A percentile compares a stretch with the other conserved stretches of the same genome.
These are phyloP conservation scores for Penicillium flavigenum DNA, from an alignment of 495 filamentous ascomycete genomes.

Conservation along the genomic window DNA sequence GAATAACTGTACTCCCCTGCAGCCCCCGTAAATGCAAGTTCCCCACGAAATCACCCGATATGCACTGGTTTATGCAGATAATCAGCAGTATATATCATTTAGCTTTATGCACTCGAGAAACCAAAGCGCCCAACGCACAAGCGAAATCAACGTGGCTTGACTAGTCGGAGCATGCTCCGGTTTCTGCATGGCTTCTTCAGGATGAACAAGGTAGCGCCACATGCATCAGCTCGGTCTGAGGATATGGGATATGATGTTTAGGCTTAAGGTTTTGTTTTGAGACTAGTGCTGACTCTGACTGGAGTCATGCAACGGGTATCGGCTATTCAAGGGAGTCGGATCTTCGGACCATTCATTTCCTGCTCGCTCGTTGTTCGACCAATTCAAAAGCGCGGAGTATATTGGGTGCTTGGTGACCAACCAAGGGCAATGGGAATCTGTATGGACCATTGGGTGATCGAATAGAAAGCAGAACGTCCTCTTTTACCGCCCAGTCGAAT, in stretches of 20 bases:
- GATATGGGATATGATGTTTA: neutral
- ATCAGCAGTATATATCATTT: neutral
- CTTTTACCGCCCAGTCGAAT: constrained; percentile 46
- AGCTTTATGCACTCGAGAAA: neutral
- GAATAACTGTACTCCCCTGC: no score
- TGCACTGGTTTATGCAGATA: neutral
- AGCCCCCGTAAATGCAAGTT: neutral
- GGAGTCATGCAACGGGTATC: neutral
- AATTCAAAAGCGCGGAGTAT: constrained; percentile 22
- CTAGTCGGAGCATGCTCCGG: constrained; percentile 24
- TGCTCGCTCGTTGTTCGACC: neutral
- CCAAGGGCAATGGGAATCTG: constrained; percentile 3
- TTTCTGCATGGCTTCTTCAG: constrained; percentile 9
- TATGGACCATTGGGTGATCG: constrained; percentile 13
- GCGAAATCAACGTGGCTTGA: constrained; percentile 7
- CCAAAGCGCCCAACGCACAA: neutral
- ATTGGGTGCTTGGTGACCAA: constrained; percentile 17
- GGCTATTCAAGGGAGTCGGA: neutral
- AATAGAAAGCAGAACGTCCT: constrained; percentile 31
- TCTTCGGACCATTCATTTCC: neutral
- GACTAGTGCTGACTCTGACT: neutral
- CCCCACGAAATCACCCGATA: neutral
- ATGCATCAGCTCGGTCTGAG: neutral
- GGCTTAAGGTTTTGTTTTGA: neutral
- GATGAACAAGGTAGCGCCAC: neutral